phyloP scores from a whole-genome alignment of 2,329 filamentous ascomycete species.

The Fusarium scirpi region DNA sequence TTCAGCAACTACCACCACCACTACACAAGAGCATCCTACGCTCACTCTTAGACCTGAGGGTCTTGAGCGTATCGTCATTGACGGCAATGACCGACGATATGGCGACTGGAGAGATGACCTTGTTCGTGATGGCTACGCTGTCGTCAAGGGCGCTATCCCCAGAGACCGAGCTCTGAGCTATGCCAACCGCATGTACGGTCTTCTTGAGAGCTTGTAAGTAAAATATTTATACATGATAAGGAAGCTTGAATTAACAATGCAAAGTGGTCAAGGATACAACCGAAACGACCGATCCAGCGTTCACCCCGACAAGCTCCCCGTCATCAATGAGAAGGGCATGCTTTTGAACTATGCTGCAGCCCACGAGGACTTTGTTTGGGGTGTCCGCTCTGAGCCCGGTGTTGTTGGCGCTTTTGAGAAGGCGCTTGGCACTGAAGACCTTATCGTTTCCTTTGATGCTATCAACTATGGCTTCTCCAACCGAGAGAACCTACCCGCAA shows the following conservation, averaged over 20 bases:
- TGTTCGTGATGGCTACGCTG: slow-evolving; percentile 38
- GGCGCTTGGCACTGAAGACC: slow-evolving; percentile 58
- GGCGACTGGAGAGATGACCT: slow-evolving; percentile 44
- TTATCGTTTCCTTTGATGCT: slow-evolving; percentile 61
- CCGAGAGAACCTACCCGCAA: slow-evolving; percentile 48
- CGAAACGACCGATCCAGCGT: slow-evolving; percentile 35
- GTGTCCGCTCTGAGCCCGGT: slow-evolving; percentile 59
- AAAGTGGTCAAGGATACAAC: slow-evolving; percentile 36
- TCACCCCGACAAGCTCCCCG: slow-evolving; percentile 41
- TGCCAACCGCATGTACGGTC: slow-evolving; percentile 42
- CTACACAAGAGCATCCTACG: slow-evolving; percentile 26
- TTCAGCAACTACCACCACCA: slow-evolving; percentile 21
- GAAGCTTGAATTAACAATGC: background rate
- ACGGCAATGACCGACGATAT: slow-evolving; percentile 35
- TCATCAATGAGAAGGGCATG: slow-evolving; percentile 59
- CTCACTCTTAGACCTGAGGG: slow-evolving; percentile 42
- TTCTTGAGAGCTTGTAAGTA: slow-evolving; percentile 42
- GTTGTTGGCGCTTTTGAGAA: slow-evolving; percentile 60
- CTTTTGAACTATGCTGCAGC: slow-evolving; percentile 59
- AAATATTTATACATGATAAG: rapidly evolving
- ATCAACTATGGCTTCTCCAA: slow-evolving; percentile 57
- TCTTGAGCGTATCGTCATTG: slow-evolving; percentile 38
- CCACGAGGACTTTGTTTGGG: slow-evolving; percentile 63
- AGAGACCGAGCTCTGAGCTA: slow-evolving; percentile 40
- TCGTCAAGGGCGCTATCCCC: slow-evolving; percentile 39